Base-by-base conservation (phyloP, 2,329 filamentous ascomycete species). In the Paracorniculantispora psalliotae region DNA sequence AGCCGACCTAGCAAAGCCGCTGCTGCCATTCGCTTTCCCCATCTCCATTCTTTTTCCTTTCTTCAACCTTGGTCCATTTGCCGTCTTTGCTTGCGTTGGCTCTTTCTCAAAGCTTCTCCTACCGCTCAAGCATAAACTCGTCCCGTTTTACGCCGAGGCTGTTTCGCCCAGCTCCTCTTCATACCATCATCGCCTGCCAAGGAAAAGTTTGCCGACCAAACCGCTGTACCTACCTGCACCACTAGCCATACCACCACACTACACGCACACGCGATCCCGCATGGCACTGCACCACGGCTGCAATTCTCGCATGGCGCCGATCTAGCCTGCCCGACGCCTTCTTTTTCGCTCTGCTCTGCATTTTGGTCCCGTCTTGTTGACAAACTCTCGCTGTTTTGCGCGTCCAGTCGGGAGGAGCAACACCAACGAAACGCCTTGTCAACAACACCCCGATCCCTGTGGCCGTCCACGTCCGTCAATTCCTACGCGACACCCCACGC, bases 261-360 rank as follows among this genome's bases (percentile, higher is more conserved):
- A 37, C 17, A 48, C 28, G 26, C 26, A 44, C 52, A 35, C 41
- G 52, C 52, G 52, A 47, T 44, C 41, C 15, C 52, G 23, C 28
- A 56, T 56, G 52, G 52, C 52, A 43, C 52, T 17, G 8, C 41
- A 47, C 12, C 52, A 56, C 41, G 19, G 30, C 52, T 25, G 10
- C 41, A 56, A 47, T 35, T 55, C 52, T 46, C 43, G 43, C 28
- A 56, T 47, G 52, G 52, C 52, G 52, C 30, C 52, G 47, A 47
- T 56, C 12, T 56, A 56, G 52, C 30, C 10, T 26, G 8, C 10
- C 12, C 41, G 43, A 47, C 43, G 19, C 8, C 23, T 21, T 47
- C 43, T 47, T 21, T 28, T 15, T 9, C 23, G 9, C 35, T 41
- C 0, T n/a, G 23, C 41, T n/a, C 30, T 46, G 26, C 2, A 12